phyloP scores from a whole-genome alignment of 148 eudicot species.

The Limonium bicolor region DNA sequence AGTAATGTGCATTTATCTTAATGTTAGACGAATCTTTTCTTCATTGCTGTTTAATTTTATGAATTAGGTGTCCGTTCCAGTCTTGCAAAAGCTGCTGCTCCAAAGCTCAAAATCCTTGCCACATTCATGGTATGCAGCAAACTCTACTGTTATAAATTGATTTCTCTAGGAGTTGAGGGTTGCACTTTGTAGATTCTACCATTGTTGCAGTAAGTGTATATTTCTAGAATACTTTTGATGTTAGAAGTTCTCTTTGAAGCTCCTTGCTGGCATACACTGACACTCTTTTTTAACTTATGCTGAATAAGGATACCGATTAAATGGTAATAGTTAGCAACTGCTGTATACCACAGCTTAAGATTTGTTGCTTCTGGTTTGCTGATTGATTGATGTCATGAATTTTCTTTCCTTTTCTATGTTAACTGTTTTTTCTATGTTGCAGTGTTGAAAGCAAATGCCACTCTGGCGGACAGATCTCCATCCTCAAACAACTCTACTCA shows the following conservation, averaged over 20 bases:
- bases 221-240: too few species aligned
- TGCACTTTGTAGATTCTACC: too few species aligned
- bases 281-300: not conserved
- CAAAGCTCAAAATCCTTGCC: slow-evolving; percentile 39
- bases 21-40: too few species aligned
- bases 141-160: not conserved
- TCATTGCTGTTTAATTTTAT: too few species aligned
- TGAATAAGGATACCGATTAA: not conserved
- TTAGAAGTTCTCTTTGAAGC: too few species aligned
- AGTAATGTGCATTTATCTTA: too few species aligned
- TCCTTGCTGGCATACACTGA: too few species aligned
- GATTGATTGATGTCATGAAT: not conserved
- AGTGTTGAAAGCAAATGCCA: slow-evolving; percentile 34
- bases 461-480: slow-evolving; percentile 30
- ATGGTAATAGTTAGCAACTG: not conserved
- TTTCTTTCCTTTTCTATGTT: not conserved
- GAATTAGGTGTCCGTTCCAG: slow-evolving; percentile 33
- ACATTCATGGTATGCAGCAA: slow-evolving; percentile 24
- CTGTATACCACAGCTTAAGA: not conserved
- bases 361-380: not conserved
- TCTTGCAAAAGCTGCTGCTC: slow-evolving; percentile 43
- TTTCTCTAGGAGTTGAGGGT: not conserved
- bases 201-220: too few species aligned
- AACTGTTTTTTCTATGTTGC: slow-evolving; percentile 1
- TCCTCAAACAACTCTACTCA: slow-evolving; percentile 15